Evolutionary conservation across 306 rosid genomes (phyloP).

Genomic region (Cajanus cajan): DNA sequence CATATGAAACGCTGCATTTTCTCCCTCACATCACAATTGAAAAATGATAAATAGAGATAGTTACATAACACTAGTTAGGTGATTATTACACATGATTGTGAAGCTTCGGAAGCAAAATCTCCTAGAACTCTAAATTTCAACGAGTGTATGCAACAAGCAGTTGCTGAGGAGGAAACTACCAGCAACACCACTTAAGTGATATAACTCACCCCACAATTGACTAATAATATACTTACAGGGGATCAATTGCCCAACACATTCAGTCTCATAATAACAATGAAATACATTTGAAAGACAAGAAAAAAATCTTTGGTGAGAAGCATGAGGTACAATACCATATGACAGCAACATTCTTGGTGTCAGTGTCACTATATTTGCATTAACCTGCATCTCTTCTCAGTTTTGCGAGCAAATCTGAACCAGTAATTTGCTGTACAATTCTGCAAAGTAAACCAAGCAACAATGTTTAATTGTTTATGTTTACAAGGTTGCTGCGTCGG

Average conservation of each 20-base stretch:
- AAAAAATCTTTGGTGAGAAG: slow-evolving; percentile 33
- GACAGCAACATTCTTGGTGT: slow-evolving; percentile 17
- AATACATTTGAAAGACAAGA: slow-evolving; percentile 30
- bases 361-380: slow-evolving; percentile 17
- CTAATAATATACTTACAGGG: slow-evolving; percentile 44
- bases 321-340: slow-evolving; percentile 33
- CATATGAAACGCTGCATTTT: slow-evolving; percentile 7
- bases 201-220: slow-evolving; percentile 36
- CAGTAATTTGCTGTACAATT: slow-evolving; percentile 55
- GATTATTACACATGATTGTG: background rate
- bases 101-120: slow-evolving; percentile 28
- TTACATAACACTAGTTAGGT: slow-evolving; percentile 7
- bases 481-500: slow-evolving; percentile 10
- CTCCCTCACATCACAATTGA: background rate
- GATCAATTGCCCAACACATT: slow-evolving; percentile 31
- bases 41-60: slow-evolving; percentile 7
- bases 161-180: slow-evolving; percentile 34
- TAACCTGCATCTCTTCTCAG: slow-evolving; percentile 38
- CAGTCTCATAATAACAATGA: slow-evolving; percentile 22
- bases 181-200: slow-evolving; percentile 11
- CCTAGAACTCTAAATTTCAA: slow-evolving; percentile 22
- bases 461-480: background rate
- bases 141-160: slow-evolving; percentile 20
- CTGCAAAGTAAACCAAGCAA: slow-evolving; percentile 49
- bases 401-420: slow-evolving; percentile 43